These are phyloP conservation scores for Coprinellus aureogranulatus DNA, from an alignment of 768 basidiomycete genomes.

Conservation along the genomic window DNA sequence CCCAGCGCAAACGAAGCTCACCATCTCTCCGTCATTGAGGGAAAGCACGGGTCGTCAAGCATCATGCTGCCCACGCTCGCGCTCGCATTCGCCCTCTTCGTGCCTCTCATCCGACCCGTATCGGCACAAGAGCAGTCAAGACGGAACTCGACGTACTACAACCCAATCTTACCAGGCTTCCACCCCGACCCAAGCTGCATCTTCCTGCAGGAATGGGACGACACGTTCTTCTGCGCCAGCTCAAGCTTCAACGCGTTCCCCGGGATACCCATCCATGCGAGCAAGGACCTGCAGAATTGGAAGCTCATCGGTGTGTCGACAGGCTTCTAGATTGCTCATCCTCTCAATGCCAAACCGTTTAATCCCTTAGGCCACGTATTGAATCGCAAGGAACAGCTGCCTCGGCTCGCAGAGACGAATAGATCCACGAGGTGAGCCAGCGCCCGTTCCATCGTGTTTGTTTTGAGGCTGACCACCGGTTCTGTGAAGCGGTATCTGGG, in stretches of 20 bases:
- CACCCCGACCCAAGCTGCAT: slow-evolving; percentile 34
- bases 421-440: slow-evolving; percentile 16
- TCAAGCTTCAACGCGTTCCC: slow-evolving; percentile 35
- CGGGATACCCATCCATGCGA: slow-evolving; percentile 30
- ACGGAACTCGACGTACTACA: slow-evolving; percentile 13
- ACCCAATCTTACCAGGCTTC: slow-evolving; percentile 27
- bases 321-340: neutral
- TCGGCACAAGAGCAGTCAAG: no score
- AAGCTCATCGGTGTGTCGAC: slow-evolving; percentile 24
- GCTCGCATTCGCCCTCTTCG: no score
- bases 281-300: slow-evolving; percentile 30
- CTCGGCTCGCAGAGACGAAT: slow-evolving; percentile 15
- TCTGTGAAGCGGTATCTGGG: slow-evolving; percentile 24
- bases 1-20: no score
- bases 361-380: slow-evolving; percentile 11
- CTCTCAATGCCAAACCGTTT: no score
- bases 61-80: no score
- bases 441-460: no score
- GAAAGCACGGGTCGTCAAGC: no score
- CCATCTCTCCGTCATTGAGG: no score
- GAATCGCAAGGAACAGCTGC: slow-evolving; percentile 15
- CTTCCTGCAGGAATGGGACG: slow-evolving; percentile 22
- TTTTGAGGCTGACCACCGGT: no score
- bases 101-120: no score
- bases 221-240: slow-evolving; percentile 31